Evolutionary conservation across 2,329 filamentous ascomycete species (phyloP), one percentile per base, ranked within the genome.

Genomic region (Cladorrhinum sp.): DNA sequence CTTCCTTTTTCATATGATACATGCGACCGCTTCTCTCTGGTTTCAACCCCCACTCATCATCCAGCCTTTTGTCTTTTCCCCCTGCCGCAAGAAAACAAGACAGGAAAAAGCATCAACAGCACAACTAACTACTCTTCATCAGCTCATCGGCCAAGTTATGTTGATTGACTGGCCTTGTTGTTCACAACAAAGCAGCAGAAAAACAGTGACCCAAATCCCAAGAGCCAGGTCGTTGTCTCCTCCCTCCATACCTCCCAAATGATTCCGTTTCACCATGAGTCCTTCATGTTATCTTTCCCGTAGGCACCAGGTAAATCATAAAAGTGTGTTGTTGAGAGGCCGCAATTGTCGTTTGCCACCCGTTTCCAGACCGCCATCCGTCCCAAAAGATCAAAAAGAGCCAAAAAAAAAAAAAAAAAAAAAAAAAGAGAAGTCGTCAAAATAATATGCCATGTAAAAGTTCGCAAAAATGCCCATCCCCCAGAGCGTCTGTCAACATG

Each of bases 41-140:
- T 33, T 54, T 54, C 48, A 28, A 10, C 42, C 30, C 42, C 28
- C 28, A 20, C 9, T 28, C 26, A 28, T 28, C 39, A 3, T 39
- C 49, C 54, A n/a, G 23, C 49, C 14, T 57, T 61, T 61, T 55
- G 48, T 57, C 33, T 55, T 61, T n/a, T 28, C 30, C 24, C 51
- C 39, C n/a, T n/a, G 20, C 21, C 3, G 26, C 57, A 55, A 54
- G 53, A 24, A 46, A 42, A 42, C 21, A 57, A 57, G 33, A 42
- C 42, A 56, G 23, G 16, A 42, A 42, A 42, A 56, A 46, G 2
- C 4, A 14, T n/a, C n/a, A 20, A 23, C 9, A 59, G 48, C 18
- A 21, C n/a, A 36, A 33, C 9, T 2, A 42, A 59, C 36, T 24
- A 36, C 50, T 55, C 23, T 21, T 56, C 36, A 33, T 14, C 16